Base-by-base conservation (phyloP, 305 asterid species). In the Striga hermonthica region DNA sequence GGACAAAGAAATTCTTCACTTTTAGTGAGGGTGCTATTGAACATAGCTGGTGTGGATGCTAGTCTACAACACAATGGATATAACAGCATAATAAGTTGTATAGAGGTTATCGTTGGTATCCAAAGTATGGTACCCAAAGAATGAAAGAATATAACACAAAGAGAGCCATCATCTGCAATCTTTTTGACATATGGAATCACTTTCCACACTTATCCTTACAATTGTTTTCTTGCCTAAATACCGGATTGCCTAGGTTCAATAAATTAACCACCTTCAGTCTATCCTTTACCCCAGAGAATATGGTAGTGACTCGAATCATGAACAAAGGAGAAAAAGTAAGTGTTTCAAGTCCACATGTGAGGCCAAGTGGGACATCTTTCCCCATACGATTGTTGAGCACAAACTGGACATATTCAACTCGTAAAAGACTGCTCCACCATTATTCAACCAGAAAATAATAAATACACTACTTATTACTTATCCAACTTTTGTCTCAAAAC, bases 41-140 rank as follows among this genome's bases (percentile, higher is more conserved):
- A 93, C 99, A 90, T 93, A 15, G 99, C 99, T 16, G 99, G 99
- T 28, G 99, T 93, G 75, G 99, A 88, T 76, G 99, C 95, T 79
- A 93, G 80, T 76, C 99, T 93, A 78, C 76, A 76, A 67, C 35
- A 45, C 5, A 74, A 65, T 48, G 12, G 48, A 13, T 61, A 50
- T 57, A 66, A 67, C 67, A 67, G 72, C 56, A 67, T 66, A 53
- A 47, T 57, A 37, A 43, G 31, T 9, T 34, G 36, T 13, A 62
- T 48, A 43, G 53, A 5, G n/a, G 16, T 55, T 15, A 65, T 36
- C 6, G 53, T 22, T 15, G 12, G 66, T 37, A 48, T 34, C 1
- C 37, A 15, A 67, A 41, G 37, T 48, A 44, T 43, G 65, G 10
- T 36, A 45, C 31, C 13, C 12, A 60, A 43, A 22, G 31, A 22